Percentiles rank a stretch among this genome's conserved stretches.
Conservation (phyloP, 202 grass and related monocot species). For the Schoenoplectus tabernaemontani region DNA sequence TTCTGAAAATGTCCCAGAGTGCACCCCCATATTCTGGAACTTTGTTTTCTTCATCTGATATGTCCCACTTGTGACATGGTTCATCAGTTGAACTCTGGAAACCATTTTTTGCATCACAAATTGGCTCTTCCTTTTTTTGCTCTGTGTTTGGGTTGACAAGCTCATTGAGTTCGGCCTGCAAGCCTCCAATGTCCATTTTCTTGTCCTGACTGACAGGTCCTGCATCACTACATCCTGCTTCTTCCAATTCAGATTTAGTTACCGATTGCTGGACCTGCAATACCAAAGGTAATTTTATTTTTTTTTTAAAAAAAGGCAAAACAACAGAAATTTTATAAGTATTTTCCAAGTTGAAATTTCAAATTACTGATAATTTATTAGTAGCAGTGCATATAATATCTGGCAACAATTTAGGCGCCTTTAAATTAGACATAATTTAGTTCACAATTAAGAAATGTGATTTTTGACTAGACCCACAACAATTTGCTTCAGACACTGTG, state of each 20-base stretch:
- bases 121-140: constrained; percentile 1
- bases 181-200: not conserved
- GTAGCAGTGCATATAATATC: not conserved
- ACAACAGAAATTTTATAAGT: not conserved
- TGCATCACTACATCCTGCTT: not conserved
- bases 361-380: not conserved
- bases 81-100: not conserved
- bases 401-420: not conserved
- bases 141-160: not conserved
- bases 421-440: not conserved
- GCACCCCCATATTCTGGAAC: constrained; percentile 38
- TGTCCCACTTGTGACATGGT: not conserved
- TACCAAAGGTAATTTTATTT: not conserved
- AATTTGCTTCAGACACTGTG: not conserved
- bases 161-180: not conserved
- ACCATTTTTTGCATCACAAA: not conserved
- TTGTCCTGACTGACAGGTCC: not conserved
- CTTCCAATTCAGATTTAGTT: constrained; percentile 22
- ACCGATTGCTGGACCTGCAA: not conserved
- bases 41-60: constrained; percentile 11
- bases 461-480: not conserved
- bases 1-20: constrained; percentile 82
- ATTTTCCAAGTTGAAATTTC: not conserved
- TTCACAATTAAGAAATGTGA: not conserved
- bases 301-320: not conserved